A percentile compares a stretch with the other conserved stretches of the same genome.
These are phyloP conservation scores for Aspergillus sp. DNA, from an alignment of 2,329 filamentous ascomycete species.

Conservation along the genomic window DNA sequence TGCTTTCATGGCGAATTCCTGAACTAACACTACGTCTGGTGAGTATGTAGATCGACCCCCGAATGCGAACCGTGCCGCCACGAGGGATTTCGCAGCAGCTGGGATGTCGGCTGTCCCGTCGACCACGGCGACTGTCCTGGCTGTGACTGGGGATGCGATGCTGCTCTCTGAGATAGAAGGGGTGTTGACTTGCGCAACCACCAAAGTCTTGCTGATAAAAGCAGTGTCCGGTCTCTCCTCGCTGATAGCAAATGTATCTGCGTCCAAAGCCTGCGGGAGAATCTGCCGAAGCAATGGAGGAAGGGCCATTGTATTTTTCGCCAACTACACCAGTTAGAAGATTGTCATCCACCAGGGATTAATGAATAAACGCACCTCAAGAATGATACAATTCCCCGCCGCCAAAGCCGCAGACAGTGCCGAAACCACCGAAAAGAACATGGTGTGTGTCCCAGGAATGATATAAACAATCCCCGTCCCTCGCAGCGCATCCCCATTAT, in stretches of 20 bases:
- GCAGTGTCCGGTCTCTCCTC: slow-evolving; percentile 28
- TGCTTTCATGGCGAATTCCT: slow-evolving; percentile 58
- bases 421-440: slow-evolving; percentile 48
- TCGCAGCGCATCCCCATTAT: slow-evolving; percentile 13
- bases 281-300: slow-evolving; percentile 25
- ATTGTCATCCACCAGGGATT: neutral
- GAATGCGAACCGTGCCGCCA: slow-evolving; percentile 55
- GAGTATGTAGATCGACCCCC: slow-evolving; percentile 60
- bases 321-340: slow-evolving; percentile 17
- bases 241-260: slow-evolving; percentile 50
- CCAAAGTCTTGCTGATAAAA: slow-evolving; percentile 26
- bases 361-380: slow-evolving; percentile 42
- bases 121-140: slow-evolving; percentile 55
- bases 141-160: slow-evolving; percentile 26
- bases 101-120: slow-evolving; percentile 59
- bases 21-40: slow-evolving; percentile 64
- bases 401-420: slow-evolving; percentile 50
- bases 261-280: slow-evolving; percentile 40
- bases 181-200: slow-evolving; percentile 16
- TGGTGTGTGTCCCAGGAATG: slow-evolving; percentile 48
- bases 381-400: slow-evolving; percentile 52
- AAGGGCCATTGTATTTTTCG: slow-evolving; percentile 24
- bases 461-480: slow-evolving; percentile 44
- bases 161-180: slow-evolving; percentile 16
- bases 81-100: slow-evolving; percentile 54